Conservation (phyloP, 352 stramenopile genomes). For the Aphanomyces cochlioides region DNA sequence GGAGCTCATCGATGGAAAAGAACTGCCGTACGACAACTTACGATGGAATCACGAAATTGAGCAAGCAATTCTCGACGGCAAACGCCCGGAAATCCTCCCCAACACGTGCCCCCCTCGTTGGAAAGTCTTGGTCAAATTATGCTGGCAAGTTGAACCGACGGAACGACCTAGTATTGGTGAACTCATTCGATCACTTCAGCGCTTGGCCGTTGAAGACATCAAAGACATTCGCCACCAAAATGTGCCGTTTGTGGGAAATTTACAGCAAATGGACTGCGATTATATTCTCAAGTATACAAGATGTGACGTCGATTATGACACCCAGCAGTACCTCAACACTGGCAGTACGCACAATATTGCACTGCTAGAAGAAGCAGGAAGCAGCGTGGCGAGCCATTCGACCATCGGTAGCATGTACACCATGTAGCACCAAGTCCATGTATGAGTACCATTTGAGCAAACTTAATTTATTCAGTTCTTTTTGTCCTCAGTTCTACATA, state of each 20-base stretch:
- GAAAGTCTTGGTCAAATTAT: conserved; percentile 73
- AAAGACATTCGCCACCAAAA: conserved; percentile 19
- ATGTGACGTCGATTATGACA: conserved; percentile 24
- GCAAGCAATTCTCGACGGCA: conserved; percentile 65
- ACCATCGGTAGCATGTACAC: conserved; percentile 7
- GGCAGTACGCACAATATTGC: conserved; percentile 3
- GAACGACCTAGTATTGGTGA: conserved; percentile 82
- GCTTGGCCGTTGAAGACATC: conserved; percentile 66
- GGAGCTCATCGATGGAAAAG: conserved; percentile 80
- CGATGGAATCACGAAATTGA: conserved; percentile 86
- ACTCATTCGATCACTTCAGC: conserved; percentile 78
- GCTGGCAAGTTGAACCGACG: conserved; percentile 78
- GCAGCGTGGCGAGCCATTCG: conserved; percentile 14
- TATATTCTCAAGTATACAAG: conserved; percentile 25
- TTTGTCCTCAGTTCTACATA: too few relatives aligned
- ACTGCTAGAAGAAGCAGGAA: conserved; percentile 5
- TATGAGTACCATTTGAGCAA: too few relatives aligned
- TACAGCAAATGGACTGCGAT: conserved; percentile 29
- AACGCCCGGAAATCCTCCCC: conserved; percentile 58
- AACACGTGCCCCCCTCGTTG: conserved; percentile 72
- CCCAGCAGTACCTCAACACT: background rate
- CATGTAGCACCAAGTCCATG: too few relatives aligned
- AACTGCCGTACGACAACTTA: conserved; percentile 70
- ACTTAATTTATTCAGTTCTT: too few relatives aligned
- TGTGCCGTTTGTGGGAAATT: conserved; percentile 22